Base-by-base conservation (phyloP, 2,329 filamentous ascomycete species). In the Lasiodiplodia hormozganensis region DNA sequence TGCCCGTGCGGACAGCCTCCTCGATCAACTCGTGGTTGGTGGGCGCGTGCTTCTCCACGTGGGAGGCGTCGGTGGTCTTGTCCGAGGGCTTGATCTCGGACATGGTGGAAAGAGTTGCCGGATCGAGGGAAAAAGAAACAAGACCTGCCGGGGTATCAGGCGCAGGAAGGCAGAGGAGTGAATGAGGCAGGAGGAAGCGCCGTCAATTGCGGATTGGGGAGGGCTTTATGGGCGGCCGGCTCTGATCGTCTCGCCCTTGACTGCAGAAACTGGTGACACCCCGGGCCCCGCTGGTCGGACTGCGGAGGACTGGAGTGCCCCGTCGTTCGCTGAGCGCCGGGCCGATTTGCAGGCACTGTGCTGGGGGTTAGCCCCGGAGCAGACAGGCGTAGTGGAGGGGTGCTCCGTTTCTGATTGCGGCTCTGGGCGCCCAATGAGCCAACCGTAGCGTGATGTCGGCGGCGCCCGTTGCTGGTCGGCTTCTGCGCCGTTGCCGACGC, bases 351-450 rank as follows among this genome's bases (percentile, higher is more conserved):
- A n/a, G 51, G 62, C 34, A 6, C 23, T 54, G 62, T 49, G 51
- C 62, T 65, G 62, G 62, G 51, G 36, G 11, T 47, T 65, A 65
- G 62, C 23, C 51, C 62, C 62, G 62, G 62, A 65, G 62, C 49
- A 56, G 60, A 21, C 23, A n/a, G 62, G 62, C 62, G 52, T 43
- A 21, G 56, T 65, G 23, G 62, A 56, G 18, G 23, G 51, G 43
- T 65, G 49, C 62, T 65, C 62, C 51, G 62, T 21, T 18, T 47
- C 62, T 47, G 36, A 34, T 2, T 43, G 62, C 62, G 51, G 49
- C 52, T 56, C 52, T 34, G 43, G 62, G 51, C 49, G 51, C 21
- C 51, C 62, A 54, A 54, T 64, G 60, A 49, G 60, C 28, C 60
- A 49, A 14, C 25, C 43, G 47, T 64, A 64, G 60, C 60, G 60